Evolutionary conservation across 2,329 filamentous ascomycete genomes (phyloP).

Genomic region (Pseudophaeomoniella oleicola): DNA sequence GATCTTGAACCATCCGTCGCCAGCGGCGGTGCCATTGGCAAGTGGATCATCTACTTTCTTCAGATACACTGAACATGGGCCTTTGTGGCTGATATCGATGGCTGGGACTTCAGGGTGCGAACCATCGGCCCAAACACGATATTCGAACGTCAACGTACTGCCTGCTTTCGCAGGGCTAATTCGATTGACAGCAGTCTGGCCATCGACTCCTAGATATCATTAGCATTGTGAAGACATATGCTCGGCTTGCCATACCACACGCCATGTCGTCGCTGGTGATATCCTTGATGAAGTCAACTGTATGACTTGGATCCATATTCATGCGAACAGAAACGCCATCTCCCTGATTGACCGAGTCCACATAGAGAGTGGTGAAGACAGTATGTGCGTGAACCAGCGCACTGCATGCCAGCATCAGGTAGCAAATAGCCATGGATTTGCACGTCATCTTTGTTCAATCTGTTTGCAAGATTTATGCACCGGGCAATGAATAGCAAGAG

Average conservation of each 20-base stretch:
- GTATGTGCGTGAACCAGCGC: conserved; percentile 38
- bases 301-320: conserved; percentile 36
- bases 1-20: conserved; percentile 66
- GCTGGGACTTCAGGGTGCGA: conserved; percentile 31
- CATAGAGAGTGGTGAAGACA: conserved; percentile 47
- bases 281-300: conserved; percentile 43
- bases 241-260: conserved; percentile 40
- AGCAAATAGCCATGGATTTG: conserved; percentile 49
- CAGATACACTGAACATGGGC: conserved; percentile 59
- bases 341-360: conserved; percentile 50
- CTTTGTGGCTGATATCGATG: conserved; percentile 49
- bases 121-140: conserved; percentile 45
- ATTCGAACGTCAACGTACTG: conserved; percentile 50
- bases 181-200: conserved; percentile 32
- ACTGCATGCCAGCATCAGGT: conserved; percentile 81
- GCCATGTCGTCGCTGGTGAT: conserved; percentile 50
- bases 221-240: neutral
- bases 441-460: too few relatives aligned
- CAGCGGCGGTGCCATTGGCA: conserved; percentile 35
- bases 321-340: conserved; percentile 60
- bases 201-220: conserved; percentile 26
- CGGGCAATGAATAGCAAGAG: too few relatives aligned
- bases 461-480: too few relatives aligned
- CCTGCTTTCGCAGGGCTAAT: conserved; percentile 34
- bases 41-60: conserved; percentile 50